A percentile compares a stretch with the other conserved stretches of the same genome.
These are phyloP conservation scores for Nadsonia fulvescens DNA, from an alignment of 805 yeast species.

Conservation along the genomic window DNA sequence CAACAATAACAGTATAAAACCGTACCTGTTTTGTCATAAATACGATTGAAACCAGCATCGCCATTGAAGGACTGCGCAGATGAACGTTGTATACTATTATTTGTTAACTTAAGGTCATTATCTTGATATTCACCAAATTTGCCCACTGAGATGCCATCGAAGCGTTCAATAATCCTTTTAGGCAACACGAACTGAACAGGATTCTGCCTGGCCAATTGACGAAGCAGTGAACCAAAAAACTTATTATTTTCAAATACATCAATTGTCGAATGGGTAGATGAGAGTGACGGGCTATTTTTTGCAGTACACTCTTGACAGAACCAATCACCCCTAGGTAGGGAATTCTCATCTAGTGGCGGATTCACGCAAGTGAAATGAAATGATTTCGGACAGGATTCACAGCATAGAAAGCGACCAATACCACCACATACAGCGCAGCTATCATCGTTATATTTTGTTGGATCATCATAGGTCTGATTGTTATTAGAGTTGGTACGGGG, in stretches of 20 bases:
- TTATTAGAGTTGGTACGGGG: background rate
- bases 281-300: slow-evolving; percentile 22
- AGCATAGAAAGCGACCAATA: slow-evolving; percentile 76
- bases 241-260: too few species aligned
- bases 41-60: slow-evolving; percentile 13
- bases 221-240: slow-evolving; percentile 38
- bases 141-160: slow-evolving; percentile 53
- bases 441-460: slow-evolving; percentile 48
- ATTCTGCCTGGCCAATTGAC: slow-evolving; percentile 38
- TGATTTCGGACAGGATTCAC: slow-evolving; percentile 83
- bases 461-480: slow-evolving; percentile 2
- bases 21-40: slow-evolving; percentile 50
- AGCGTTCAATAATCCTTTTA: slow-evolving; percentile 43
- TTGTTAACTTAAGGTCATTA: slow-evolving; percentile 36
- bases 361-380: slow-evolving; percentile 84
- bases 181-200: slow-evolving; percentile 61
- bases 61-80: too few species aligned
- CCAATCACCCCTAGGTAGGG: slow-evolving; percentile 82
- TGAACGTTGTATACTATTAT: slow-evolving; percentile 13
- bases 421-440: slow-evolving; percentile 84
- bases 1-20: slow-evolving; percentile 64
- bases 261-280: too few species aligned
- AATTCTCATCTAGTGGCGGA: slow-evolving; percentile 66
- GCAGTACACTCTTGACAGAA: slow-evolving; percentile 59
- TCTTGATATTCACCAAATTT: slow-evolving; percentile 56